A percentile compares a stretch with the other conserved stretches of the same genome.
These are phyloP conservation scores for Penicillium sp. DNA, from an alignment of 2,329 filamentous ascomycete genomes.

Conservation along the genomic window DNA sequence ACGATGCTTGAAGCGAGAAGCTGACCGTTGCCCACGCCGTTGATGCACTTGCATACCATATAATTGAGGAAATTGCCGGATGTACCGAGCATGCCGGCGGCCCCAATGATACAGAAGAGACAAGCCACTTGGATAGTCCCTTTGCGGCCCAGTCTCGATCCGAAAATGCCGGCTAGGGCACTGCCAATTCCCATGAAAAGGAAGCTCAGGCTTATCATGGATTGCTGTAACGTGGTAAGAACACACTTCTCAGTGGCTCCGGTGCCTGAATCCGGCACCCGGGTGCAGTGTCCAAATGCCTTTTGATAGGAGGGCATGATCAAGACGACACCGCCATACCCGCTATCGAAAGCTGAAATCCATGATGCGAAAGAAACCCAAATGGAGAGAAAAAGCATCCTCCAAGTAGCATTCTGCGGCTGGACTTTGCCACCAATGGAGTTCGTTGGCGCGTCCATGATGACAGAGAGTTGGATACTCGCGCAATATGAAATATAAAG, in stretches of 20 bases:
- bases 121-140: slow-evolving; percentile 16
- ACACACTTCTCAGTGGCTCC: slow-evolving; percentile 1
- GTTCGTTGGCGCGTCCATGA: background rate
- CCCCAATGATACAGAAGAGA: slow-evolving; percentile 12
- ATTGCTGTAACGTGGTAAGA: slow-evolving; percentile 20
- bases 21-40: slow-evolving; percentile 16
- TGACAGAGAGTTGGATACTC: no score
- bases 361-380: slow-evolving; percentile 12
- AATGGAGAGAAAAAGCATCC: slow-evolving; percentile 8
- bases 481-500: background rate
- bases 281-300: slow-evolving; percentile 11
- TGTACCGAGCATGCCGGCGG: slow-evolving; percentile 18
- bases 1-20: slow-evolving; percentile 9
- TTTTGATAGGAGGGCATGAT: slow-evolving; percentile 18
- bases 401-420: slow-evolving; percentile 2
- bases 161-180: slow-evolving; percentile 7
- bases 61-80: slow-evolving; percentile 15
- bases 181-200: slow-evolving; percentile 21
- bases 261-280: background rate
- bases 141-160: slow-evolving; percentile 12
- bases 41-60: slow-evolving; percentile 21
- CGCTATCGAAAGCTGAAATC: slow-evolving; percentile 13
- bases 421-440: background rate
- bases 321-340: slow-evolving; percentile 12
- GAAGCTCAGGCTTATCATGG: slow-evolving; percentile 17